Evolutionary conservation across 139 green algal genomes (phyloP), one percentile per base, ranked within the genome.

Genomic region (Yamagishiella unicocca): DNA sequence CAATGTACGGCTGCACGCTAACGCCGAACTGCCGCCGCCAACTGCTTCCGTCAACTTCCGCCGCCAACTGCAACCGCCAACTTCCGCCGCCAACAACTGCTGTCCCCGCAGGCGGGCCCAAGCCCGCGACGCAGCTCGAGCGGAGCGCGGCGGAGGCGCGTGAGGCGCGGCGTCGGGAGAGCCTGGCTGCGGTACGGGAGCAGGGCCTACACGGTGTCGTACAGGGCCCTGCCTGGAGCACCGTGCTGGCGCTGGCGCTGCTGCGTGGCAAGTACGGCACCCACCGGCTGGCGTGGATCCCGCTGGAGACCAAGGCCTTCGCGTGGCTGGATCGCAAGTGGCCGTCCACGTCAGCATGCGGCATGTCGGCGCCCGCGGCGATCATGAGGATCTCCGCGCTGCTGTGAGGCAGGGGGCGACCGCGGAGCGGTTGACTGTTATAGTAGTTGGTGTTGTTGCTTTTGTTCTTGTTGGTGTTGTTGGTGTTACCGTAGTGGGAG

Each of bases 191-290:
- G 4, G 14, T 85, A n/a, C 40, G 42, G 8, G 79, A 76, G 21
- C 37, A 46, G 17, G 21, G 21, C 4, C 79, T 85, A n/a, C 79
- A 62, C 9, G 79, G 62, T 1, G 42, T 42, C 0, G 62, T 85
- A n/a, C 3, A 3, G 0, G 79, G 79, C 17, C 37, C 79, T 25
- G 14, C 12, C 2, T 85, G 79, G 79, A 21, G 4, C n/a, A 85
- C 79, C 38, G 42, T 85, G 14, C n/a, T 85, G 79, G 79, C 62
- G n/a, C 42, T 85, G 61, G 61, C 79, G 79, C 79, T 85, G 79
- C 79, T 85, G 62, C 42, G 79, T 17, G 43, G 4, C n/a, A 55
- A 58, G 54, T 85, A 85, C 42, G 42, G 40, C 42, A 38, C 19
- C 1, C 29, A 66, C 19, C 79, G 79, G n/a, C n/a, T 66, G 61